phyloP scores from a whole-genome alignment of 805 yeast genomes.

The Hanseniaspora lachancei region DNA sequence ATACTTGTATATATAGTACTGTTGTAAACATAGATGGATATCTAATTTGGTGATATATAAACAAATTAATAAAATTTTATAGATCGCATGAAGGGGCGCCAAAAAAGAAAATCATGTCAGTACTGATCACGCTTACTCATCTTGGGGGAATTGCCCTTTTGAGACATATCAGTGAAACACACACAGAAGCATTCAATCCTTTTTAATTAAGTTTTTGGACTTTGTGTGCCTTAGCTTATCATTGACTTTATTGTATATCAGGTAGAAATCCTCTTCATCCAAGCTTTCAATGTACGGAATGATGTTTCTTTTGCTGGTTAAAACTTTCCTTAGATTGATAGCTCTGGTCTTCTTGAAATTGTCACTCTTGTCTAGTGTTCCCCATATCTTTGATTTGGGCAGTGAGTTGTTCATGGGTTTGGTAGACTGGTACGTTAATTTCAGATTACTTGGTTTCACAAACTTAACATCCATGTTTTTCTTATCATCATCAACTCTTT shows the following conservation, averaged over 20 bases:
- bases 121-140: constrained; percentile 17
- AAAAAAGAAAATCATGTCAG: background rate
- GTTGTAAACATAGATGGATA: too few species aligned
- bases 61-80: too few species aligned
- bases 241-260: constrained; percentile 22
- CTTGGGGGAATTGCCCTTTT: constrained; percentile 25
- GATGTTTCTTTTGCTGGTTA: constrained; percentile 23
- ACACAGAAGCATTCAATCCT: background rate
- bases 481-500: constrained; percentile 20
- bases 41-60: too few species aligned
- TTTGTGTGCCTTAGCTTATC: constrained; percentile 26
- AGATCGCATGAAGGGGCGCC: too few species aligned
- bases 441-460: constrained; percentile 23
- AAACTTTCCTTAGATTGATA: constrained; percentile 24
- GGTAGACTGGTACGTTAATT: constrained; percentile 25
- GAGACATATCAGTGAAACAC: constrained; percentile 18
- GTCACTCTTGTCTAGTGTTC: background rate
- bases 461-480: constrained; percentile 19
- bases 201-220: constrained; percentile 24
- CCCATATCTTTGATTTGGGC: background rate
- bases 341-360: constrained; percentile 9
- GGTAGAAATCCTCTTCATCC: constrained; percentile 23
- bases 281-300: constrained; percentile 25
- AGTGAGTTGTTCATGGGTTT: constrained; percentile 20
- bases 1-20: too few species aligned